Conservation (phyloP, 352 stramenopile genomes). For the Blastocystis sp. region DNA sequence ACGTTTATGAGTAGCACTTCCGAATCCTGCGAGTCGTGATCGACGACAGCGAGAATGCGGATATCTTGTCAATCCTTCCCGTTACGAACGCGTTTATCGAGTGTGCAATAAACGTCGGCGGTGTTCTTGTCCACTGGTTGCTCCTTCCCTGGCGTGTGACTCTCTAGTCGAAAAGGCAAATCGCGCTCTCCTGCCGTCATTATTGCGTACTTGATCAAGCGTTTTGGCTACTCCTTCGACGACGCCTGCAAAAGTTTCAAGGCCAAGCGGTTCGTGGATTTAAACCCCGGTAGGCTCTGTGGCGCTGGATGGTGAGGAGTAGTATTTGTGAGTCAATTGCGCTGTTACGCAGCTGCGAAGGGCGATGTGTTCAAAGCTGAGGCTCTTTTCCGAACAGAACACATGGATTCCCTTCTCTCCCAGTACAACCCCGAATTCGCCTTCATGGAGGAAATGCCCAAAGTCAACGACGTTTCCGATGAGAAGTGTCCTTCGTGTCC, state of each 20-base stretch:
- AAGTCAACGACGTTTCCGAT: background rate
- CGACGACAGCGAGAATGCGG: background rate
- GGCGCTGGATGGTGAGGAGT: too few species aligned
- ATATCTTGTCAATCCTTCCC: constrained; percentile 10
- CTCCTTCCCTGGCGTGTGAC: background rate
- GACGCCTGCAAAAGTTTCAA: background rate
- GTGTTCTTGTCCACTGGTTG: constrained; percentile 44
- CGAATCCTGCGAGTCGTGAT: constrained; percentile 9
- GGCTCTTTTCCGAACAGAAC: background rate
- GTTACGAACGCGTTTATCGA: constrained; percentile 37
- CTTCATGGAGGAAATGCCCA: background rate
- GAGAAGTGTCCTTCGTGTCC: background rate
- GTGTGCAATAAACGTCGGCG: background rate
- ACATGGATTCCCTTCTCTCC: background rate
- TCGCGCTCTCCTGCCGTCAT: constrained; percentile 49
- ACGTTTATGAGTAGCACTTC: background rate
- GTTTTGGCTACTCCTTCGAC: background rate
- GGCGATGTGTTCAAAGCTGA: constrained; percentile 25
- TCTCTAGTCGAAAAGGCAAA: background rate
- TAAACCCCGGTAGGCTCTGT: background rate
- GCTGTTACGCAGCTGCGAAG: background rate
- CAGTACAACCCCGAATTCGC: background rate
- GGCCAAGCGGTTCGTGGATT: background rate
- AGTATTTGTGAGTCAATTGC: constrained; percentile 9
- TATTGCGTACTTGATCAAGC: constrained; percentile 33